phyloP scores from a whole-genome alignment of 257 asterid species.

The Cordia subcordata region DNA sequence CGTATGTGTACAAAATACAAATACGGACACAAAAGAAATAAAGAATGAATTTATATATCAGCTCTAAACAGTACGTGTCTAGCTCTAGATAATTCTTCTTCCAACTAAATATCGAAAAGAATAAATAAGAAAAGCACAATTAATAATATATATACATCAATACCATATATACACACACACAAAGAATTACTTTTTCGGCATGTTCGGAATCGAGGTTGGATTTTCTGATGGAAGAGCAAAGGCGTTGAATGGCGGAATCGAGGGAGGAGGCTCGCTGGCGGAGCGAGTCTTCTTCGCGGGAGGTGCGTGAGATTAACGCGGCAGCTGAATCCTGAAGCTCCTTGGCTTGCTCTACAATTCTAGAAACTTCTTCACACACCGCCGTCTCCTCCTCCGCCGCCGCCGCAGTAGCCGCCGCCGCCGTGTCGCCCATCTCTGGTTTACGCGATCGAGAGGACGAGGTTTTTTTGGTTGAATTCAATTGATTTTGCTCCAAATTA shows the following conservation, averaged over 20 bases:
- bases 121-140: neutral
- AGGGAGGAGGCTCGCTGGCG: slow-evolving; percentile 76
- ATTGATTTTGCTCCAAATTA: neutral
- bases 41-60: too few species aligned
- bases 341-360: slow-evolving; percentile 72
- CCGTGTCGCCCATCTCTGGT: slow-evolving; percentile 43
- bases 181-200: slow-evolving; percentile 42
- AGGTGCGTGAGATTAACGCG: slow-evolving; percentile 60
- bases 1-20: too few species aligned
- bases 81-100: slow-evolving; percentile 70
- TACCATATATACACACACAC: neutral
- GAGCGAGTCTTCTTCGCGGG: slow-evolving; percentile 89
- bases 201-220: slow-evolving; percentile 30
- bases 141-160: neutral
- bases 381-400: slow-evolving; percentile 10
- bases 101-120: slow-evolving; percentile 39
- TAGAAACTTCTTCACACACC: slow-evolving; percentile 41
- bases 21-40: too few species aligned
- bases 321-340: slow-evolving; percentile 90
- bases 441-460: slow-evolving; percentile 25
- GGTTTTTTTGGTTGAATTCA: neutral
- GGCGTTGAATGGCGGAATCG: slow-evolving; percentile 53
- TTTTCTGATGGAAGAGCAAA: slow-evolving; percentile 53
- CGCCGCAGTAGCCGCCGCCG: slow-evolving; percentile 24
- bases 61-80: too few species aligned